A percentile compares a stretch with the other conserved stretches of the same genome.
These are phyloP conservation scores for Phytophthora kernoviae DNA, from an alignment of 352 stramenopile genomes.

Conservation along the genomic window DNA sequence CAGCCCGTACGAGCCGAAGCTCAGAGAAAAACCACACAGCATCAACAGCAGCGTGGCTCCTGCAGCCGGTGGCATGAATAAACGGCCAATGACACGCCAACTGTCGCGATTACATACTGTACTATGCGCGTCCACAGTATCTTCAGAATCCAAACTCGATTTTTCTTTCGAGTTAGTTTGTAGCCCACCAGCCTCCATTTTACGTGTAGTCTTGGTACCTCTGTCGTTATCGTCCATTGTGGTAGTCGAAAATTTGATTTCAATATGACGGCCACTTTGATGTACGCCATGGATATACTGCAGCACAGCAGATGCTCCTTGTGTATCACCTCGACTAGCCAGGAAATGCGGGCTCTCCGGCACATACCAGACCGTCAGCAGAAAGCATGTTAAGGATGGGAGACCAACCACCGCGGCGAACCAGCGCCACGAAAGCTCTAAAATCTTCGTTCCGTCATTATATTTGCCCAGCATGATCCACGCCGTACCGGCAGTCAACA, in stretches of 20 bases:
- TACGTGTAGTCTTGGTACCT: conserved; percentile 16
- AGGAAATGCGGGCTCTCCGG: conserved; percentile 87
- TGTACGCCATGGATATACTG: conserved; percentile 69
- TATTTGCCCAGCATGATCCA: conserved; percentile 88
- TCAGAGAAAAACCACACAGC: conserved; percentile 70
- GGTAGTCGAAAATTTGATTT: conserved; percentile 72
- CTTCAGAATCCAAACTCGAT: not conserved
- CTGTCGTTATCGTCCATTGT: conserved; percentile 19
- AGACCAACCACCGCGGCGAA: conserved; percentile 80
- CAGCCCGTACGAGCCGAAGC: conserved; percentile 92
- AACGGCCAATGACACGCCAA: conserved; percentile 41
- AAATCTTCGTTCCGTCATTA: conserved; percentile 56
- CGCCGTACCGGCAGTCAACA: conserved; percentile 78
- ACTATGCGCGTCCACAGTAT: conserved; percentile 3
- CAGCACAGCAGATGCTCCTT: conserved; percentile 57
- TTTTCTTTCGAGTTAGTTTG: not conserved
- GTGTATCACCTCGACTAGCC: conserved; percentile 61
- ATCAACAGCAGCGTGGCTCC: conserved; percentile 66
- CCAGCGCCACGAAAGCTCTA: conserved; percentile 81
- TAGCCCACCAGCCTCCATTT: conserved; percentile 10
- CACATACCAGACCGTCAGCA: conserved; percentile 69
- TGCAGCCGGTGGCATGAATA: conserved; percentile 56
- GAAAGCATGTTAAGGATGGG: conserved; percentile 71
- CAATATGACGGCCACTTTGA: conserved; percentile 47
- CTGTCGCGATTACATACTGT: conserved; percentile 68